These are phyloP conservation scores for Sclerotinia spermophila DNA, from an alignment of 2,329 filamentous ascomycete genomes.

Conservation along the genomic window DNA sequence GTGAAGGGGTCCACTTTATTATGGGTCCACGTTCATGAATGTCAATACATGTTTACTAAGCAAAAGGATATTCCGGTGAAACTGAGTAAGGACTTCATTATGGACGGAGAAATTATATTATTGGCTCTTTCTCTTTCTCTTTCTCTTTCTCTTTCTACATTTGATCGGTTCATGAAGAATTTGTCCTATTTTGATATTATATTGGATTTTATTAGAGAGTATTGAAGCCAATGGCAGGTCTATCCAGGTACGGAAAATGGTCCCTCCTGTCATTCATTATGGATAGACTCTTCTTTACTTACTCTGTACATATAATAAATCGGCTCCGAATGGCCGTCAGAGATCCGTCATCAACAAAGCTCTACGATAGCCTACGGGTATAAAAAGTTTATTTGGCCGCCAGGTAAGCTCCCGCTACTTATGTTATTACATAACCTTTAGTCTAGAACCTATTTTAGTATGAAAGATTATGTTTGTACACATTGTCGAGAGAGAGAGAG, in stretches of 20 bases:
- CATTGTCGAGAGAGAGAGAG: no score
- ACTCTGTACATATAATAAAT: background rate
- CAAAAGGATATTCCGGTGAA: background rate
- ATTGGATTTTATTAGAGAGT: no score
- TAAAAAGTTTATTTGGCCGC: background rate
- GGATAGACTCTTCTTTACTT: background rate
- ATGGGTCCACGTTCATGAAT: background rate
- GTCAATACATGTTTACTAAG: background rate
- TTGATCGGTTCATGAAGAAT: background rate
- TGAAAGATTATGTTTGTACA: background rate
- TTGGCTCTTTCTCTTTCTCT: background rate
- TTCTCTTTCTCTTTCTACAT: no score
- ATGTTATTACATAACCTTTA: background rate
- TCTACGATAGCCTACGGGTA: no score
- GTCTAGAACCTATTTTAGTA: background rate
- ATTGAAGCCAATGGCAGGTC: background rate
- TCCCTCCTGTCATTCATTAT: background rate
- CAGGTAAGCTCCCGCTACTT: background rate
- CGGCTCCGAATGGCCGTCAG: background rate
- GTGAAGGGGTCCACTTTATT: slow-evolving; percentile 9
- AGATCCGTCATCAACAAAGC: background rate
- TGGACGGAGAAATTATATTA: background rate
- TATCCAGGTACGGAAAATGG: background rate
- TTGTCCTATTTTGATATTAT: background rate
- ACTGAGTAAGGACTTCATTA: background rate